phyloP scores from a whole-genome alignment of 1,284 basidiomycete genomes.

The Pseudozyma flocculosa region DNA sequence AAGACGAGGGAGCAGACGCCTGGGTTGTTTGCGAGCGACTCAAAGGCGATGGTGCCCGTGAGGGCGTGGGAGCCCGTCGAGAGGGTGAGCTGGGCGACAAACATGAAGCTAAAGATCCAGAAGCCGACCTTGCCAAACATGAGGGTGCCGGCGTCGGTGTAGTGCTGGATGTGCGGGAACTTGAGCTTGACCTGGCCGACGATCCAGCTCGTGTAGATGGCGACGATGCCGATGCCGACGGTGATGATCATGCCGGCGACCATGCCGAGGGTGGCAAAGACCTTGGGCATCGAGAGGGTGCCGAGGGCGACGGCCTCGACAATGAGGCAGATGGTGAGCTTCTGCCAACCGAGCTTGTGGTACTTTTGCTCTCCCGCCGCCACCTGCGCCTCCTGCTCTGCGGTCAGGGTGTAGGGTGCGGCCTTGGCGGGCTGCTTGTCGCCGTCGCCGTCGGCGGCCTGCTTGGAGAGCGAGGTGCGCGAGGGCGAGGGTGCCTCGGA shows the following conservation, averaged over 20 bases:
- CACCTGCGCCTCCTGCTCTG: not conserved
- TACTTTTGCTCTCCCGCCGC: constrained; percentile 3
- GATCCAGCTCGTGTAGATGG: constrained; percentile 11
- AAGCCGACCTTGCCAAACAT: constrained; percentile 11
- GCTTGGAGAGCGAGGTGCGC: no score
- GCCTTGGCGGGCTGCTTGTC: no score
- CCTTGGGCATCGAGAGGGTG: constrained; percentile 8
- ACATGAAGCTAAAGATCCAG: constrained; percentile 8
- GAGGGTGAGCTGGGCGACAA: constrained; percentile 15
- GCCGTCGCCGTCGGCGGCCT: no score
- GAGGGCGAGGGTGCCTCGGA: no score
- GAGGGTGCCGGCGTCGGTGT: constrained; percentile 8
- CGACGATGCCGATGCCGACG: constrained; percentile 17
- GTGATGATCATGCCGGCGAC: constrained; percentile 10
- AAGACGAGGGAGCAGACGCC: constrained; percentile 14
- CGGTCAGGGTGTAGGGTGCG: no score
- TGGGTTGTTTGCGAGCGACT: constrained; percentile 4
- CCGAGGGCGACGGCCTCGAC: constrained; percentile 29
- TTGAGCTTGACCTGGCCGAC: constrained; percentile 9
- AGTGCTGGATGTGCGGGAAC: constrained; percentile 7
- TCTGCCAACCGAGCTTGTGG: constrained; percentile 13
- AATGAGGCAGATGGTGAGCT: constrained; percentile 15
- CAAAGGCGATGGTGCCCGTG: constrained; percentile 17
- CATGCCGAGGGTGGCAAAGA: constrained; percentile 24
- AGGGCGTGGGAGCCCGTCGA: constrained; percentile 19